phyloP scores from a whole-genome alignment of 768 basidiomycete genomes.

The Pleurotus tuoliensis region DNA sequence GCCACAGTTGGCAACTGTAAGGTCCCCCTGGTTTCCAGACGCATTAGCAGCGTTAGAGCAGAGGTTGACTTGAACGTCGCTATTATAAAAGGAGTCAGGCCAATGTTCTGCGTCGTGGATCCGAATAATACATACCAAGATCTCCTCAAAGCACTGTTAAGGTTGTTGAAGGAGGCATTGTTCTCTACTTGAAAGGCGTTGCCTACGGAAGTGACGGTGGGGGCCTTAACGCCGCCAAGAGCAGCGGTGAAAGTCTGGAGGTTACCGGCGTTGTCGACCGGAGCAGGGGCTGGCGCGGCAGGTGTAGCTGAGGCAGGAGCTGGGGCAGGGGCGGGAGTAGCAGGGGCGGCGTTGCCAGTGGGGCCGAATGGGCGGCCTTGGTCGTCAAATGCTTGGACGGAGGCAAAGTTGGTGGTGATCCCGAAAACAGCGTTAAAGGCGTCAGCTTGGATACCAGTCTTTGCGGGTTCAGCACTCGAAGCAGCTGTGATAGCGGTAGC shows the following conservation, averaged over 20 bases:
- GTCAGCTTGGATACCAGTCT: conserved; percentile 55
- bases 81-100: conserved; percentile 10
- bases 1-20: conserved; percentile 45
- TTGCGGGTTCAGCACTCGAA: conserved; percentile 28
- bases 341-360: conserved; percentile 12
- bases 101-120: background rate
- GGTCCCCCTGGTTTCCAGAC: conserved; percentile 40
- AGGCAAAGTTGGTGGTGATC: conserved; percentile 47
- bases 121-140: conserved; percentile 34
- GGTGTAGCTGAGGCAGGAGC: conserved; percentile 14
- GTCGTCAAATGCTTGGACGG: conserved; percentile 40
- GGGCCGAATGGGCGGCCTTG: conserved; percentile 35
- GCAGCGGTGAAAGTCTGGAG: conserved; percentile 47
- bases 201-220: conserved; percentile 37
- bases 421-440: conserved; percentile 59
- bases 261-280: conserved; percentile 24
- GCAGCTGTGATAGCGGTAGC: conserved; percentile 37
- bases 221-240: conserved; percentile 42
- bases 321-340: conserved; percentile 8
- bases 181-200: conserved; percentile 48
- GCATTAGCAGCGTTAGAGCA: conserved; percentile 56
- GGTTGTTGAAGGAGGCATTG: conserved; percentile 43
- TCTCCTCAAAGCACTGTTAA: conserved; percentile 40
- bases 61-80: conserved; percentile 56
- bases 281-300: conserved; percentile 8